phyloP scores from a whole-genome alignment of 2,329 filamentous ascomycete species.

The Clonostachys rhizophaga region DNA sequence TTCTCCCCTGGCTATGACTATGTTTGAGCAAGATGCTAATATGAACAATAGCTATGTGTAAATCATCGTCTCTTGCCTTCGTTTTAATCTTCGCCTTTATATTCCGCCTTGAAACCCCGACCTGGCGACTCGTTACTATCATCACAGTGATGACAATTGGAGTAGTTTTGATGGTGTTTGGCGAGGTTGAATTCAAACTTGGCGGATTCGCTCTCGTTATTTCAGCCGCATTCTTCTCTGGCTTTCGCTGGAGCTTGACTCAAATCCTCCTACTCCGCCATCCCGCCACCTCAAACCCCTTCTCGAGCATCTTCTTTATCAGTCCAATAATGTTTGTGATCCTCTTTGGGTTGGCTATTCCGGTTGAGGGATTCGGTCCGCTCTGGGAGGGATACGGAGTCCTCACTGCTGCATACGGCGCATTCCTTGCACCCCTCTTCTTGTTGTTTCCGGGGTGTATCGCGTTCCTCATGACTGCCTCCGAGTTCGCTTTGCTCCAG shows the following conservation, averaged over 20 bases:
- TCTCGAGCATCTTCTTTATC: slow-evolving; percentile 96
- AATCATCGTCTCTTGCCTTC: slow-evolving; percentile 92
- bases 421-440: slow-evolving; percentile 61
- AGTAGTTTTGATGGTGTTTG: slow-evolving; percentile 97
- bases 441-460: slow-evolving; percentile 86
- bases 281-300: slow-evolving; percentile 91
- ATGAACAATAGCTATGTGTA: slow-evolving; percentile 74
- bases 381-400: slow-evolving; percentile 61
- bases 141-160: slow-evolving; percentile 90
- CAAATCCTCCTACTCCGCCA: slow-evolving; percentile 93
- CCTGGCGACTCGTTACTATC: slow-evolving; percentile 78
- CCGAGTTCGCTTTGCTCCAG: slow-evolving; percentile 91
- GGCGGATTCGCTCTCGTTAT: slow-evolving; percentile 91
- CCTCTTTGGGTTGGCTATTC: slow-evolving; percentile 74
- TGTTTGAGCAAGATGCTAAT: slow-evolving; percentile 11
- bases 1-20: too few relatives aligned
- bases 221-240: slow-evolving; percentile 88
- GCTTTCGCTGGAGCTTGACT: slow-evolving; percentile 97
- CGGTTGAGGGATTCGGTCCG: slow-evolving; percentile 73
- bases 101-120: slow-evolving; percentile 85
- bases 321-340: slow-evolving; percentile 93
- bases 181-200: slow-evolving; percentile 84
- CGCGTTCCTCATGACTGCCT: slow-evolving; percentile 94
- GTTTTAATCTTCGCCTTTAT: slow-evolving; percentile 93
- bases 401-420: slow-evolving; percentile 65